Conservation (phyloP, 345 rosid species). For the Sisymbrium irio region DNA sequence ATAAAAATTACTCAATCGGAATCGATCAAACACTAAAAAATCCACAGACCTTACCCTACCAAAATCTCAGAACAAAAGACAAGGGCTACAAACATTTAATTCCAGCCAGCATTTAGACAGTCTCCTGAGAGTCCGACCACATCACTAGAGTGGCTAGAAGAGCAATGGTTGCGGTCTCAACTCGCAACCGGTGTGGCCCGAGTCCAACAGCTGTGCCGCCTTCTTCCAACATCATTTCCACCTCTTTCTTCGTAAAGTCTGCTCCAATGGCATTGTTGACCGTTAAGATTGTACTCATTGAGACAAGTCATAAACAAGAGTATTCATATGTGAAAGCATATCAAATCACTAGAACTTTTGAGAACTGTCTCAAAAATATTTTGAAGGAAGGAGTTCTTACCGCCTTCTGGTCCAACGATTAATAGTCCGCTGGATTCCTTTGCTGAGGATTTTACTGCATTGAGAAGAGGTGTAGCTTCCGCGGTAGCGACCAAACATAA, state of each 20-base stretch:
- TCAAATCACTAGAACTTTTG: neutral
- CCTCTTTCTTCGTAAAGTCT: conserved; percentile 51
- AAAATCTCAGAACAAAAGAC: too few relatives aligned
- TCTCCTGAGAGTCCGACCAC: conserved; percentile 67
- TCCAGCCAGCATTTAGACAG: conserved; percentile 1
- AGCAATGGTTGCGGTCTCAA: conserved; percentile 89
- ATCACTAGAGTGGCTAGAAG: conserved; percentile 74
- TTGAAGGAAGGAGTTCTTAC: conserved; percentile 33
- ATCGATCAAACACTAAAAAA: too few relatives aligned
- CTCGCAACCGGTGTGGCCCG: conserved; percentile 76
- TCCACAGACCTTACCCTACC: too few relatives aligned
- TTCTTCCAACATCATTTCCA: conserved; percentile 52
- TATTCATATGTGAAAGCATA: neutral
- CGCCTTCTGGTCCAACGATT: conserved; percentile 89
- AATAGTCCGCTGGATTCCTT: conserved; percentile 58
- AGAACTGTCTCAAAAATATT: neutral
- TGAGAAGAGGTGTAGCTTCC: conserved; percentile 71
- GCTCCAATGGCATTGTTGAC: neutral
- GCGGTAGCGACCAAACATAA: conserved; percentile 74
- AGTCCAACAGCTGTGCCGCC: conserved; percentile 78
- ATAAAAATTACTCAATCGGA: neutral
- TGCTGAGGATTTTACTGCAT: conserved; percentile 43
- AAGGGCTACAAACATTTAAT: too few relatives aligned
- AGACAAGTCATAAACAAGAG: neutral
- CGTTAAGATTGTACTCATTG: neutral